Conservation (phyloP, 176 grass and related monocot species). For the Tillandsia fasciculata region DNA sequence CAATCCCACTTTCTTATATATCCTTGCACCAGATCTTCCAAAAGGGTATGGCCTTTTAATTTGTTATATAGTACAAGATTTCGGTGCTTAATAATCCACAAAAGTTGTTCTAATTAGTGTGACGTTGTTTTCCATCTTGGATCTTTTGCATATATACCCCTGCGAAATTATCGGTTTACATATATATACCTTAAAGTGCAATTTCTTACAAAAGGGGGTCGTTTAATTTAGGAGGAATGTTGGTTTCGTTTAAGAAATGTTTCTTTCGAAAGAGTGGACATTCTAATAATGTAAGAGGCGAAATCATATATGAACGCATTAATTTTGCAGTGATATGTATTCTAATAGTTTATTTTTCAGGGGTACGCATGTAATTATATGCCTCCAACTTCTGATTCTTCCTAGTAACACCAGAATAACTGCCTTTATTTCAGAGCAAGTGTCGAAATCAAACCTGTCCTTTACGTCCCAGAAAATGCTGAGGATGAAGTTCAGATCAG, state of each 20-base stretch:
- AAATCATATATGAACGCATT: no score
- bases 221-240: no score
- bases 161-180: no score
- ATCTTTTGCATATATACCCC: no score
- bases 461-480: slow-evolving; percentile 37
- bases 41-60: slow-evolving; percentile 53
- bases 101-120: background rate
- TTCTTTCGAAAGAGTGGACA: no score
- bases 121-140: background rate
- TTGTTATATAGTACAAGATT: background rate
- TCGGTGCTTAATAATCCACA: background rate
- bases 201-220: no score
- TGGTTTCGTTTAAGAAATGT: no score
- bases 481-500: slow-evolving; percentile 25
- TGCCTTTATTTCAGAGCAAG: slow-evolving; percentile 42
- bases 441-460: slow-evolving; percentile 70
- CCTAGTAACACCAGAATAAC: background rate
- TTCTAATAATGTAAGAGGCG: no score
- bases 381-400: background rate
- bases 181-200: no score
- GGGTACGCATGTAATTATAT: background rate
- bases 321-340: no score
- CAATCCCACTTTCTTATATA: slow-evolving; percentile 55
- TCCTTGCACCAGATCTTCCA: slow-evolving; percentile 67
- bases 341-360: no score